Evolutionary conservation across 257 asterid species (phyloP), one percentile per base, ranked within the genome.

Genomic region (Mitragyna speciosa): DNA sequence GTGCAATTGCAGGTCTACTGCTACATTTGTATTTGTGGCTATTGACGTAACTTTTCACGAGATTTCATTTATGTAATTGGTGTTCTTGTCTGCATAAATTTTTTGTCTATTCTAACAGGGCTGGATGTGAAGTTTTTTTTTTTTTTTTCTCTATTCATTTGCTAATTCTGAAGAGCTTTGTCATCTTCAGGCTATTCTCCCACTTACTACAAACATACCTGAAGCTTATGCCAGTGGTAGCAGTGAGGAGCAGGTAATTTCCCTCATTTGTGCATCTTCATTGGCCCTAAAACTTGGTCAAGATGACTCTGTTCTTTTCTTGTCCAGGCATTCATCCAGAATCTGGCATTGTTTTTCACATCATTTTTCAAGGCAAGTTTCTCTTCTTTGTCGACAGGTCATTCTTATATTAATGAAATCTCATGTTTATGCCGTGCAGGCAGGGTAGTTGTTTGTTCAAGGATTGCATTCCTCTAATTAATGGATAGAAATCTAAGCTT

Each of bases 331-430:
- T 96, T 96, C 78, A 92, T 96, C 79, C 99, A 96, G 85, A 96
- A 96, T 81, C 81, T 96, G 90, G 99, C 98, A 1, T 77, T 96
- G 90, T 96, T 94, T 84, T 90, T 96, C 86, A 94, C 99, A 73
- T 92, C 99, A 65, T 96, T 94, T 83, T 96, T 79, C 88, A 96
- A 96, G 97, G 99, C 89, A 85, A 87, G 89, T 73, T 26, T 79
- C 76, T 33, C 72, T 58, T 70, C 52, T 56, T 41, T 58, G 81
- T 56, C 10, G 26, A 52, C 16, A 12, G 41, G 39, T 3, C 59
- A 76, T n/a, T 75, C 49, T 72, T 20, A 28, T 45, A 39, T 47
- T 56, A 28, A 31, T 28, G 72, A 28, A 12, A 2, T 71, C 16
- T 61, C 47, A 47, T 51, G 16, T 0, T 66, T 45, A 31, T 39